These are phyloP conservation scores for Kodamaea lidongshanica DNA, from an alignment of 805 yeast species.

Conservation along the genomic window DNA sequence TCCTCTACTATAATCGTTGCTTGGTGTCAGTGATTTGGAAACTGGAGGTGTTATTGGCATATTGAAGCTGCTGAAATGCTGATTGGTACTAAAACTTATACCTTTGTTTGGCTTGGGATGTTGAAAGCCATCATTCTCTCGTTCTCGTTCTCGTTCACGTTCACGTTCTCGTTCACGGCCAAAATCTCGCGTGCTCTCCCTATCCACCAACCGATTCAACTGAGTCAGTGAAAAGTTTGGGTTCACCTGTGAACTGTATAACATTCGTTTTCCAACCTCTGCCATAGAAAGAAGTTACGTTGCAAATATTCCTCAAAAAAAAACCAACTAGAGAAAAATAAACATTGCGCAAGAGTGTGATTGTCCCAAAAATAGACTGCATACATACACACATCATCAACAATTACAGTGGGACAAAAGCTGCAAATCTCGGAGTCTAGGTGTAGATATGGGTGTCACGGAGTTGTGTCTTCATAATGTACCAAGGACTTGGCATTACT, in stretches of 20 bases:
- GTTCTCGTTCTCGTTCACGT: too few relatives aligned
- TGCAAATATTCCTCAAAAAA: slow-evolving; percentile 5
- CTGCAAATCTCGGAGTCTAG: too few relatives aligned
- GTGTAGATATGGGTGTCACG: too few relatives aligned
- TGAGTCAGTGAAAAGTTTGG: slow-evolving; percentile 34
- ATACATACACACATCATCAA: too few relatives aligned
- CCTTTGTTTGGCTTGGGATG: slow-evolving; percentile 17
- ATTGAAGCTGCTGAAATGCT: slow-evolving; percentile 14
- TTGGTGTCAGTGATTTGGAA: slow-evolving; percentile 28
- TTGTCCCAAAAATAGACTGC: too few relatives aligned
- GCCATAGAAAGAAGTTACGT: not conserved
- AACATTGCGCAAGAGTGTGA: too few relatives aligned
- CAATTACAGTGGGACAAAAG: too few relatives aligned
- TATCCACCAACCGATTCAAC: slow-evolving; percentile 19
- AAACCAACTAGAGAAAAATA: slow-evolving; percentile 5
- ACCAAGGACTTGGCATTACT: too few relatives aligned
- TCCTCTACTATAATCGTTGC: slow-evolving; percentile 14
- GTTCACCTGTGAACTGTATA: slow-evolving; percentile 20
- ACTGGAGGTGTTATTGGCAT: slow-evolving; percentile 31
- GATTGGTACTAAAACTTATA: slow-evolving; percentile 9
- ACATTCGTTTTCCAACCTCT: slow-evolving; percentile 7
- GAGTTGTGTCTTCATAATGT: too few relatives aligned
- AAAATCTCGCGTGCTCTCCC: too few relatives aligned
- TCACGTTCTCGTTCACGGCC: too few relatives aligned
- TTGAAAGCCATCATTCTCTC: slow-evolving; percentile 6